phyloP scores from a whole-genome alignment of 371 early-diverging fungal species.

The Mucor piriformis region DNA sequence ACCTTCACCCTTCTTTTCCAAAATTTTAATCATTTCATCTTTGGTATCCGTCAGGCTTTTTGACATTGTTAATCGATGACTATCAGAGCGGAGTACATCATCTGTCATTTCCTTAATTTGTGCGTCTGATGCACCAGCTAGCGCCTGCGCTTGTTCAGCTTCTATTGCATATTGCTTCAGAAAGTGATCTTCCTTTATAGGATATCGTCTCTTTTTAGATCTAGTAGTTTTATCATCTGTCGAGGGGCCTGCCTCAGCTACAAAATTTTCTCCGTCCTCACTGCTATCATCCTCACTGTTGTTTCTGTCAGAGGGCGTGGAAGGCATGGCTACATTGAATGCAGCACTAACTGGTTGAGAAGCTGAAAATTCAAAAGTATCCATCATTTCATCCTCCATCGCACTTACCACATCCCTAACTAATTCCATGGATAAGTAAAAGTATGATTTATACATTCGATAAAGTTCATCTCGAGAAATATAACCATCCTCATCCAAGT shows the following conservation, averaged over 20 bases:
- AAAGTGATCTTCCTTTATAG: conserved; percentile 46
- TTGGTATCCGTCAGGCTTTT: background rate
- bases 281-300: conserved; percentile 13
- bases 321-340: conserved; percentile 84
- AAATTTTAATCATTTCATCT: background rate
- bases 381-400: conserved; percentile 91
- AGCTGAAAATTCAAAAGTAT: conserved; percentile 84
- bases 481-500: conserved; percentile 86
- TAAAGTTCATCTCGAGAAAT: conserved; percentile 87
- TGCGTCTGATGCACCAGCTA: conserved; percentile 12
- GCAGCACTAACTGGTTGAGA: conserved; percentile 93
- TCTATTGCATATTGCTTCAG: conserved; percentile 30
- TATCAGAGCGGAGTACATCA: conserved; percentile 21
- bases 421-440: conserved; percentile 85
- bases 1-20: background rate
- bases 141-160: conserved; percentile 27
- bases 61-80: conserved; percentile 15
- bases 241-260: conserved; percentile 21
- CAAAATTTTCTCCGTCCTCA: background rate
- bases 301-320: conserved; percentile 27
- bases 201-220: conserved; percentile 32
- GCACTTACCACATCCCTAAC: conserved; percentile 89
- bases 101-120: conserved; percentile 21
- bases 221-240: background rate
- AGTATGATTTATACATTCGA: conserved; percentile 90